Percentiles rank a stretch among this genome's conserved stretches.
phyloP scores from a whole-genome alignment of 306 rosid genomes.

The Biancaea sappan region DNA sequence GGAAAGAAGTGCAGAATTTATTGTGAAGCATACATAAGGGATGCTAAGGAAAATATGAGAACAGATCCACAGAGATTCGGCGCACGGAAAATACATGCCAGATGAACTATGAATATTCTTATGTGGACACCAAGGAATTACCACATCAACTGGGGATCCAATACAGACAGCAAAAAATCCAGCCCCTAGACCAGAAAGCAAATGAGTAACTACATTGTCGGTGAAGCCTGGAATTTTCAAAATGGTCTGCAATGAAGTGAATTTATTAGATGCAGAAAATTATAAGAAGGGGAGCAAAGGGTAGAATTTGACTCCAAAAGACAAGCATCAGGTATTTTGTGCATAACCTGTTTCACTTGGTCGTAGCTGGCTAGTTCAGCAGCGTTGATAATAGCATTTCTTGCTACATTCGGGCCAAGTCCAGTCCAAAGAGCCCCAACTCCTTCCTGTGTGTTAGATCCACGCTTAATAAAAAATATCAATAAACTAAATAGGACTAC shows the following conservation, averaged over 20 bases:
- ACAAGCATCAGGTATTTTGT: neutral
- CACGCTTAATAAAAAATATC: constrained; percentile 16
- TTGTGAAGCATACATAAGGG: neutral
- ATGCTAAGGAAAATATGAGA: neutral
- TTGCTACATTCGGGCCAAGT: constrained; percentile 87
- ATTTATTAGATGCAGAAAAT: neutral
- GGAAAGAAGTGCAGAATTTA: constrained; percentile 23
- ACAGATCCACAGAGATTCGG: no score
- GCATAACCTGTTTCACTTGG: constrained; percentile 86
- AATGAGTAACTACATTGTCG: constrained; percentile 85
- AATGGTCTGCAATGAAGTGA: constrained; percentile 66
- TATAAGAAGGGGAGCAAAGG: neutral
- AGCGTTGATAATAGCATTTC: constrained; percentile 95
- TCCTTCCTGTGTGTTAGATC: constrained; percentile 68
- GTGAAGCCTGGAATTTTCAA: constrained; percentile 95
- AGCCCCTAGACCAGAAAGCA: constrained; percentile 91
- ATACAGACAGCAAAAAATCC: constrained; percentile 95
- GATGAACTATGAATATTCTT: neutral
- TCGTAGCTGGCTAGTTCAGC: constrained; percentile 98
- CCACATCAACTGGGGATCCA: constrained; percentile 99
- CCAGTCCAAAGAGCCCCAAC: constrained; percentile 95
- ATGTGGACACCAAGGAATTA: constrained; percentile 37
- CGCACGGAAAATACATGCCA: neutral
- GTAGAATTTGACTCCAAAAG: constrained; percentile 24
- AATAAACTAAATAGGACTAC: constrained; percentile 8